phyloP scores from a whole-genome alignment of 768 basidiomycete genomes.

The Amanita molliuscula region DNA sequence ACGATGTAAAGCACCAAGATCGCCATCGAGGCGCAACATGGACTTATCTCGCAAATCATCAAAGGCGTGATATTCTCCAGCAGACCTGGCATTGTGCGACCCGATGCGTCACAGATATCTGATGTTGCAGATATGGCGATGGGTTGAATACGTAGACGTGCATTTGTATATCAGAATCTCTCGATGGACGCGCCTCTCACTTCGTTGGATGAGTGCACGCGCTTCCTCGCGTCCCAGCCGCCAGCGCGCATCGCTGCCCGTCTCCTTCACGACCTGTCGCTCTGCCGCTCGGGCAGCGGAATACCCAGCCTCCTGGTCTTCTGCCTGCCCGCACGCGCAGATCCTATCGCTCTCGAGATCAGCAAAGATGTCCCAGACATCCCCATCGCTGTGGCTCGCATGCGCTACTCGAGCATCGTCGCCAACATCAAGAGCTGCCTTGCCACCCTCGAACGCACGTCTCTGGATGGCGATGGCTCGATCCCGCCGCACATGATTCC shows the following conservation, averaged over 20 bases:
- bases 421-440: slow-evolving; percentile 15
- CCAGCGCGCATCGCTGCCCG: slow-evolving; percentile 12
- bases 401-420: slow-evolving; percentile 15
- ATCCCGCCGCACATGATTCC: slow-evolving; percentile 16
- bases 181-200: not conserved
- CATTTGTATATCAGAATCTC: not conserved
- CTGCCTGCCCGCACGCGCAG: slow-evolving; percentile 13
- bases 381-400: slow-evolving; percentile 14
- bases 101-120: slow-evolving; percentile 18
- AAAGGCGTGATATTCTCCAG: slow-evolving; percentile 87
- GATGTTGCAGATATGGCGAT: slow-evolving; percentile 39
- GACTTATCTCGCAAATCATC: slow-evolving; percentile 85
- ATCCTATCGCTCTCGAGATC: slow-evolving; percentile 12
- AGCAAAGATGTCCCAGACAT: slow-evolving; percentile 10
- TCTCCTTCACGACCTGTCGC: slow-evolving; percentile 13
- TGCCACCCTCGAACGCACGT: slow-evolving; percentile 9
- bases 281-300: slow-evolving; percentile 6
- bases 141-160: slow-evolving; percentile 19
- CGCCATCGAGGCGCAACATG: slow-evolving; percentile 86
- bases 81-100: slow-evolving; percentile 23
- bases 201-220: slow-evolving; percentile 12
- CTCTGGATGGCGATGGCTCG: not conserved
- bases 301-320: slow-evolving; percentile 13
- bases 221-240: slow-evolving; percentile 12
- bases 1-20: slow-evolving; percentile 63